phyloP scores from a whole-genome alignment of 306 rosid genomes.

The Potentilla sterilis region DNA sequence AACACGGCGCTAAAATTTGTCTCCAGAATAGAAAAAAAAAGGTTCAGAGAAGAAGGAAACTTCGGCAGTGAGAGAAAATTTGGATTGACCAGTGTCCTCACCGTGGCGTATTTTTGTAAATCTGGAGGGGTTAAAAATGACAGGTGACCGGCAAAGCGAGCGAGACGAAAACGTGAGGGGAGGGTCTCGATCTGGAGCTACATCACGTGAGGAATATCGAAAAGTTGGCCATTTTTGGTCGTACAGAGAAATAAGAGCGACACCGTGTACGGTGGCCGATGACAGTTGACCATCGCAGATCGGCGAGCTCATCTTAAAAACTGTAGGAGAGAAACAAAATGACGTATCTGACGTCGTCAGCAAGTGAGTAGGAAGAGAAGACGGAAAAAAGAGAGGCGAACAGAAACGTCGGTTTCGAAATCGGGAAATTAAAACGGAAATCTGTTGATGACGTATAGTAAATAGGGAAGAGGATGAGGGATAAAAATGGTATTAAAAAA shows the following conservation, averaged over 20 bases:
- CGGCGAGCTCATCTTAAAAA: not conserved
- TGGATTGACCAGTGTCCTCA: slow-evolving; percentile 19
- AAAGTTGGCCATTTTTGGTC: slow-evolving; percentile 36
- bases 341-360: slow-evolving; percentile 30
- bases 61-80: not conserved
- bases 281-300: slow-evolving; percentile 8
- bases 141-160: slow-evolving; percentile 34
- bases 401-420: slow-evolving; percentile 16
- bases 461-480: not conserved
- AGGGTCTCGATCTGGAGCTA: slow-evolving; percentile 21
- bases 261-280: not conserved
- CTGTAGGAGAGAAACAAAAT: not conserved
- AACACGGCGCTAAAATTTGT: slow-evolving; percentile 12
- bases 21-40: not conserved
- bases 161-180: slow-evolving; percentile 41
- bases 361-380: not conserved
- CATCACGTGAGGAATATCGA: slow-evolving; percentile 30
- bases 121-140: slow-evolving; percentile 13
- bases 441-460: not conserved
- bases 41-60: not conserved
- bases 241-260: not conserved
- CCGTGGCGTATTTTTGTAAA: slow-evolving; percentile 37
- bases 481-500: not conserved
- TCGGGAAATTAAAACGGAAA: not conserved
- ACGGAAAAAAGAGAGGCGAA: not conserved